These are phyloP conservation scores for Aegilops speltoides DNA, from an alignment of 176 grass and related monocot genomes.

Conservation along the genomic window DNA sequence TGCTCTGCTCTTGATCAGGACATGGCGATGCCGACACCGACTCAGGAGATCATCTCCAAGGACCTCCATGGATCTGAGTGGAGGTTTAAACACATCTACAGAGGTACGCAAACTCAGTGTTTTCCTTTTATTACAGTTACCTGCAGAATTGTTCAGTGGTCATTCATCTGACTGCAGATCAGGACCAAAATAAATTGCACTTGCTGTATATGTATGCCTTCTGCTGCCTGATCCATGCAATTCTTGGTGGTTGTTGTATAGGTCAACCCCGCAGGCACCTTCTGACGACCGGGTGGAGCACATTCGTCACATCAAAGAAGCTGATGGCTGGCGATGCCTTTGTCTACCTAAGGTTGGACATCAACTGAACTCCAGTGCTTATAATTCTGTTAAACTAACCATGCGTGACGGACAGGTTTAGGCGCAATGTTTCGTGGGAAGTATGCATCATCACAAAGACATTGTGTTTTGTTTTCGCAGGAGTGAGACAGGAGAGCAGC, in stretches of 20 bases:
- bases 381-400: background rate
- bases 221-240: constrained; percentile 4
- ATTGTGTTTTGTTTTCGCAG: constrained; percentile 34
- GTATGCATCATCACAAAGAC: background rate
- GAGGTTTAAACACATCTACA: constrained; percentile 97
- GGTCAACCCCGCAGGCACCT: constrained; percentile 95
- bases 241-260: constrained; percentile 28
- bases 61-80: constrained; percentile 90
- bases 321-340: constrained; percentile 87
- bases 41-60: constrained; percentile 80
- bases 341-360: constrained; percentile 79
- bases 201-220: background rate
- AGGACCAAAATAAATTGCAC: background rate
- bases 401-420: background rate
- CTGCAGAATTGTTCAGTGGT: constrained; percentile 8
- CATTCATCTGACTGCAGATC: background rate
- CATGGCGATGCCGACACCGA: constrained; percentile 80
- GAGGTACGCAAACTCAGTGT: constrained; percentile 49
- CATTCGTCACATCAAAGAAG: constrained; percentile 89
- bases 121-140: background rate
- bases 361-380: background rate
- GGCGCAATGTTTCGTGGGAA: background rate
- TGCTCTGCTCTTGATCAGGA: constrained; percentile 52
- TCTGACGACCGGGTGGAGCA: constrained; percentile 94
- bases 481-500: constrained; percentile 82